Base-by-base conservation (phyloP, 441 rosid species). In the Erysimum pusillum region DNA sequence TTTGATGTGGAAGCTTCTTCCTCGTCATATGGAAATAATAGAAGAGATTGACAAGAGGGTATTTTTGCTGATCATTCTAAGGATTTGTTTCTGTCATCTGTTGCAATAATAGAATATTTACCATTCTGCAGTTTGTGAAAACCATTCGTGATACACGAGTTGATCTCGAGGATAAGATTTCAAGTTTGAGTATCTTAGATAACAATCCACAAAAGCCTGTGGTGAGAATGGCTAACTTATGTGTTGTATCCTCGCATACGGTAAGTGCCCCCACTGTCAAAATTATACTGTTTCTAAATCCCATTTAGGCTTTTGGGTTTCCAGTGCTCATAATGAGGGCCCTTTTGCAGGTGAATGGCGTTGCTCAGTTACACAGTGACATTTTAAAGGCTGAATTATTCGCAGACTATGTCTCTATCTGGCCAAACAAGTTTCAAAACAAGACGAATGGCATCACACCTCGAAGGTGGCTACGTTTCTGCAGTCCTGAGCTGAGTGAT, bases 21-120 rank as follows among this genome's bases (percentile, higher is more conserved):
- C 99, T 83, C 99, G 99, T 74, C 99, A 96, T 77, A 91, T 96
- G 98, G 99, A 96, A 83, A 96, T 96, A 81, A 93, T 96, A 80
- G 93, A 84, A 79, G 99, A 96, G 82, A 91, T 93, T 69, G 96
- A 96, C 77, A 96, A 83, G 77, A 87, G 98, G 91, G 99, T 93
- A 89, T 67, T 41, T 41, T 71, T 56, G 28, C 57, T 36, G 49
- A 62, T 52, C 62, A 71, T 54, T 69, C 13, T 38, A 36, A 42
- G 49, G 10, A 57, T 42, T 58, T 64, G 1, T 54, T 51, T 65
- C 63, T 32, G 14, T 39, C 36, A 45, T 42, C 76, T 75, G 67
- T 59, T 57, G 39, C 65, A 41, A 57, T 75, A 58, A 51, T 68
- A 36, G 17, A 36, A 42, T 71, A 36, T 72, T 61, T 49, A 67